Evolutionary conservation across 2,329 filamentous ascomycete genomes (phyloP).

Genomic region (Geosmithia putterillii): DNA sequence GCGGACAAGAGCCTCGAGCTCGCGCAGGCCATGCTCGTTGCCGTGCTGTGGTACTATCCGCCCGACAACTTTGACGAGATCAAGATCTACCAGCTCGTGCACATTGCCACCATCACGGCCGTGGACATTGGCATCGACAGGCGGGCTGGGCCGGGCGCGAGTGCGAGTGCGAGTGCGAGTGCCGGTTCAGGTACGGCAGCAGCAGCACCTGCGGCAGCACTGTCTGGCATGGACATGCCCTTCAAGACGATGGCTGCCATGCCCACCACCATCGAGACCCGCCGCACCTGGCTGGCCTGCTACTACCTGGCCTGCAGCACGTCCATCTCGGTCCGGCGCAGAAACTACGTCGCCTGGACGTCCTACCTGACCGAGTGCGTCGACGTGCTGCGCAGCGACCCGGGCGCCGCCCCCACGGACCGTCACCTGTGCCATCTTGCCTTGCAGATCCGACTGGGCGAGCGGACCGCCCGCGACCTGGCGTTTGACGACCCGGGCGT

Average conservation of each 20-base stretch:
- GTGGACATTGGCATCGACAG: conserved; percentile 69
- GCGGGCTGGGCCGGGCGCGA: conserved; percentile 9
- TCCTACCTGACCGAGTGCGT: conserved; percentile 49
- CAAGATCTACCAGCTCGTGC: conserved; percentile 80
- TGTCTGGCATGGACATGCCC: conserved; percentile 14
- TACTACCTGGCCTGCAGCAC: conserved; percentile 48
- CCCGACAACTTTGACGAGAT: conserved; percentile 75
- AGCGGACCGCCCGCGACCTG: conserved; percentile 57
- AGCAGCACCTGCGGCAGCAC: no score
- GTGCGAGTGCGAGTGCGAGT: no score
- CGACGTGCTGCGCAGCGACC: conserved; percentile 38
- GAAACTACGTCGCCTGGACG: conserved; percentile 47
- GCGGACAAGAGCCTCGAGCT: conserved; percentile 77
- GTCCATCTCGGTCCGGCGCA: conserved; percentile 48
- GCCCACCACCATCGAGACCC: conserved; percentile 39
- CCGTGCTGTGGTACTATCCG: conserved; percentile 75
- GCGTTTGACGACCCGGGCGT: conserved; percentile 51
- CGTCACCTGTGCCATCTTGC: conserved; percentile 45
- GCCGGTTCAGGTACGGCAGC: no score
- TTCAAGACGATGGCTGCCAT: conserved; percentile 31
- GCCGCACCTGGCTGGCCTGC: conserved; percentile 46
- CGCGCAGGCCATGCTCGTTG: conserved; percentile 64
- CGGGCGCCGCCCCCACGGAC: conserved; percentile 44
- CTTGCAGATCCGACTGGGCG: conserved; percentile 49
- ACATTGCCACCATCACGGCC: conserved; percentile 70